These are phyloP conservation scores for Arachis stenosperma DNA, from an alignment of 306 rosid species.

Conservation along the genomic window DNA sequence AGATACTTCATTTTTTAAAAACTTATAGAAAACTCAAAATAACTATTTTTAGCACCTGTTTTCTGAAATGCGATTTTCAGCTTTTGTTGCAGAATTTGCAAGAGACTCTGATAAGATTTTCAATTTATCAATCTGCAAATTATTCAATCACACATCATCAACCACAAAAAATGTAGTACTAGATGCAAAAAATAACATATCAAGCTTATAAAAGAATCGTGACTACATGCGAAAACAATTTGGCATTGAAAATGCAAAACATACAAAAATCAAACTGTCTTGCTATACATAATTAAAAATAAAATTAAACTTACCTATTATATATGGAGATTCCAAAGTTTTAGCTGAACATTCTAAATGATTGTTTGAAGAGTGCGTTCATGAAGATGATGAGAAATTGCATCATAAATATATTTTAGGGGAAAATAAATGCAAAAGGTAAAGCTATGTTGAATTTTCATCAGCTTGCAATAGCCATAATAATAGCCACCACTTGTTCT, in stretches of 20 bases:
- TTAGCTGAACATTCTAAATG: neutral
- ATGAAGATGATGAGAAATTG: neutral
- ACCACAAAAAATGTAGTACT: constrained; percentile 8
- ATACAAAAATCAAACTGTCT: constrained; percentile 9
- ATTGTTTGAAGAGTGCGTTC: neutral
- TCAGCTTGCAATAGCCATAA: neutral
- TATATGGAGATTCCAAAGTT: neutral
- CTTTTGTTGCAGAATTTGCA: constrained; percentile 78
- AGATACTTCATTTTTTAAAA: neutral
- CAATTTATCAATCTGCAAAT: constrained; percentile 77
- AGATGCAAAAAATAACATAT: constrained; percentile 27
- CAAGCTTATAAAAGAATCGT: constrained; percentile 9
- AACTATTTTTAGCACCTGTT: constrained; percentile 62
- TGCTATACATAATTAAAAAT: neutral
- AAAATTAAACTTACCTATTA: neutral
- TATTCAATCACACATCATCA: constrained; percentile 36
- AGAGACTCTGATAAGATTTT: constrained; percentile 87
- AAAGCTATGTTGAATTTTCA: neutral
- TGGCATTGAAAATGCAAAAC: constrained; percentile 16
- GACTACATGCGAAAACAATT: constrained; percentile 30
- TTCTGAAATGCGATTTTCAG: constrained; percentile 77
- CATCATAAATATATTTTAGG: neutral
- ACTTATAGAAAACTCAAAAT: constrained; percentile 16
- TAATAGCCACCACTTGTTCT: neutral
- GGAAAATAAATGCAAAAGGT: neutral